Conservation (phyloP, 306 rosid genomes). For the Cyamopsis tetragonoloba region DNA sequence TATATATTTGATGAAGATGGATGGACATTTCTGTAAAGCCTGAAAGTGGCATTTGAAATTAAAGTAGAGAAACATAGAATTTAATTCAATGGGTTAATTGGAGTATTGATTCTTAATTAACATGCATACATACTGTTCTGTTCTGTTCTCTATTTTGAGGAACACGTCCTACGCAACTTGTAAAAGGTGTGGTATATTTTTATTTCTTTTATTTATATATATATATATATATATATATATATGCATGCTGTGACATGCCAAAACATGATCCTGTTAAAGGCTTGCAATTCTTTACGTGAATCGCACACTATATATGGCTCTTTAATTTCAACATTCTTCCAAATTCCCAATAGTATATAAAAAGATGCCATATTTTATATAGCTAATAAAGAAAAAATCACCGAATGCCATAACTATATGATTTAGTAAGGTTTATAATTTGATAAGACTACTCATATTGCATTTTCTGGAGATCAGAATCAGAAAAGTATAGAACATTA, state of each 20-base stretch:
- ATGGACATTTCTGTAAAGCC: slow-evolving; percentile 23
- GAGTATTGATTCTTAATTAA: slow-evolving; percentile 19
- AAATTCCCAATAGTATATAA: not conserved
- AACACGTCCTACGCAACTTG: slow-evolving; percentile 5
- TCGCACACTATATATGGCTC: slow-evolving; percentile 3
- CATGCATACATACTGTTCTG: not conserved
- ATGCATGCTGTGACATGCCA: slow-evolving; percentile 31
- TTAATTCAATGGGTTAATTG: slow-evolving; percentile 11
- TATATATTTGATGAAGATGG: slow-evolving; percentile 5
- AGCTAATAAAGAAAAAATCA: not conserved
- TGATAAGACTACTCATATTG: too few relatives aligned
- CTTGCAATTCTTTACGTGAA: slow-evolving; percentile 21
- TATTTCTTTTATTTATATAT: not conserved
- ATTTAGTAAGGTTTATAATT: too few relatives aligned
- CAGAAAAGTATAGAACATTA: too few relatives aligned
- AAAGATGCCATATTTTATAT: not conserved
- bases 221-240: slow-evolving; percentile 9
- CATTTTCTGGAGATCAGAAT: too few relatives aligned
- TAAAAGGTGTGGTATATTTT: slow-evolving; percentile 8
- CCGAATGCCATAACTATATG: not conserved
- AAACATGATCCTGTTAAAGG: slow-evolving; percentile 13
- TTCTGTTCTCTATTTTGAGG: not conserved
- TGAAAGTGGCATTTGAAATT: slow-evolving; percentile 13
- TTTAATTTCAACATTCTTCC: slow-evolving; percentile 24
- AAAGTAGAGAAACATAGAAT: slow-evolving; percentile 11